phyloP scores from a whole-genome alignment of 2,329 filamentous ascomycete species.

The Fusarium piperis region DNA sequence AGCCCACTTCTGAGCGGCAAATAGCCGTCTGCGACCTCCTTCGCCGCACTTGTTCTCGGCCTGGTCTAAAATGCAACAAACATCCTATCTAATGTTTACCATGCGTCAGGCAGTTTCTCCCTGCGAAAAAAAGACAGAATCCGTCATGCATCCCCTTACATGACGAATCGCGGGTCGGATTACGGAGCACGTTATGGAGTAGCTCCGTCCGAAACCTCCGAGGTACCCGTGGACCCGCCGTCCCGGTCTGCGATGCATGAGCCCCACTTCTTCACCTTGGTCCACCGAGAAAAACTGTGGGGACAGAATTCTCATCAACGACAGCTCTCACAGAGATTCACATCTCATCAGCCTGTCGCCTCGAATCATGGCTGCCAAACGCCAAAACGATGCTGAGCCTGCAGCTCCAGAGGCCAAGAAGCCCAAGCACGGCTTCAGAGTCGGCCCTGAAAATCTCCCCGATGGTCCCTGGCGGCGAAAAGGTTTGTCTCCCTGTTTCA shows the following conservation, averaged over 20 bases:
- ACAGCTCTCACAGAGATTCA: constrained; percentile 30
- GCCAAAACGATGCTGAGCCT: constrained; percentile 42
- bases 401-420: constrained; percentile 58
- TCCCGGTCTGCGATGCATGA: not conserved
- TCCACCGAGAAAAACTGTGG: constrained; percentile 26
- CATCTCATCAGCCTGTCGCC: constrained; percentile 7
- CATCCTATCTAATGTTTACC: not conserved
- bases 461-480: constrained; percentile 90
- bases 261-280: constrained; percentile 25
- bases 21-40: not conserved
- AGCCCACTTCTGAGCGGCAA: constrained; percentile 3
- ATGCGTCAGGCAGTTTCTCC: not conserved
- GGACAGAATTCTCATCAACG: constrained; percentile 34
- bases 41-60: not conserved
- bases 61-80: not conserved
- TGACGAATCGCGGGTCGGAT: constrained; percentile 6
- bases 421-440: constrained; percentile 77
- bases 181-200: constrained; percentile 1
- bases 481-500: constrained; percentile 49
- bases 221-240: constrained; percentile 1
- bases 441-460: constrained; percentile 89
- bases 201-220: constrained; percentile 24
- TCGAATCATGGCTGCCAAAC: constrained; percentile 46
- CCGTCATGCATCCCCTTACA: not conserved
- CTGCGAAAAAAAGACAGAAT: not conserved